These are phyloP conservation scores for Stachybotrys elegans DNA, from an alignment of 2,329 filamentous ascomycete species.

Conservation along the genomic window DNA sequence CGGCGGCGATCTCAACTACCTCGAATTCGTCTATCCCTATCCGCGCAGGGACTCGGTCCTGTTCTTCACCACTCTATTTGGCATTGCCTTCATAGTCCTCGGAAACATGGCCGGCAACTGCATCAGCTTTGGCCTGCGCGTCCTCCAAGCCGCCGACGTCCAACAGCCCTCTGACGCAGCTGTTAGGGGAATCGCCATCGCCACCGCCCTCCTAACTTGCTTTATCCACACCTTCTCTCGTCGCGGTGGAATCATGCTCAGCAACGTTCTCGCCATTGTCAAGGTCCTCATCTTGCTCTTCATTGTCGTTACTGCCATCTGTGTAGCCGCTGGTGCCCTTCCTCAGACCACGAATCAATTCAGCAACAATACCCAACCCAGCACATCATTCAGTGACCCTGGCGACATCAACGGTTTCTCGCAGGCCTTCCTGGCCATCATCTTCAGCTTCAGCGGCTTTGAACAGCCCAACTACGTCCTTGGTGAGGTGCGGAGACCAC, in stretches of 20 bases:
- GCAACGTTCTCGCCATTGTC: conserved; percentile 44
- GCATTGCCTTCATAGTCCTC: conserved; percentile 37
- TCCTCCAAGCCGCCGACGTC: conserved; percentile 28
- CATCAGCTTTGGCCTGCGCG: conserved; percentile 37
- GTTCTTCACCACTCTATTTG: conserved; percentile 39
- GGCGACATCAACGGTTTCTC: conserved; percentile 25
- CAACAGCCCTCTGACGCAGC: conserved; percentile 20
- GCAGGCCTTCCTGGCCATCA: conserved; percentile 36
- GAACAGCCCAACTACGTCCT: conserved; percentile 34
- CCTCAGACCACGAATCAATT: conserved; percentile 18
- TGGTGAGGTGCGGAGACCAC: conserved; percentile 25
- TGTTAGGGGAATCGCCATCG: conserved; percentile 43
- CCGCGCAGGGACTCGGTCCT: conserved; percentile 29
- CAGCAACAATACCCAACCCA: conserved; percentile 17
- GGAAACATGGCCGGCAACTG: conserved; percentile 46
- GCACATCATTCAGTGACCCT: conserved; percentile 17
- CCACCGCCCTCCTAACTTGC: conserved; percentile 35
- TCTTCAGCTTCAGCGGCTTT: conserved; percentile 33
- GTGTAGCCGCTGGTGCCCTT: conserved; percentile 22
- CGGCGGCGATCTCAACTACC: conserved; percentile 43
- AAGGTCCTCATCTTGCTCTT: conserved; percentile 43
- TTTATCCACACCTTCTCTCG: conserved; percentile 44
- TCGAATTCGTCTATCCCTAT: conserved; percentile 39
- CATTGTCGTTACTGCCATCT: conserved; percentile 30
- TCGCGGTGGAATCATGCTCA: conserved; percentile 43